Base-by-base conservation (phyloP, 306 rosid genomes). In the Castanea mollissima region DNA sequence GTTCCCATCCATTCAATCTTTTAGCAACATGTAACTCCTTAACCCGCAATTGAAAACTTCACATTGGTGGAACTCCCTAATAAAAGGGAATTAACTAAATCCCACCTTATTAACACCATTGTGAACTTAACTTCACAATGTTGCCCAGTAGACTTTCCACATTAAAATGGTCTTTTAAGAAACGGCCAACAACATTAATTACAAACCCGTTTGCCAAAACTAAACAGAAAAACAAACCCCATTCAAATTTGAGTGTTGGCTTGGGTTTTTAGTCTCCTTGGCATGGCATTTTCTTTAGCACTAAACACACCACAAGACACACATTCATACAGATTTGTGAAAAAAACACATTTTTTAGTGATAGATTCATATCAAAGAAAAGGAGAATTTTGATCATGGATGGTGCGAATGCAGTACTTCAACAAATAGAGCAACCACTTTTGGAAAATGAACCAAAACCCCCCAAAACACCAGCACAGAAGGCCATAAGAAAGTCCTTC, bases 401-500 rank as follows among this genome's bases (percentile, higher is more conserved):
- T 78, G 80, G 70, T 57, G 55, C 58, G 20, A 23, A 19, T 21
- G 58, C 72, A 55, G 44, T 3, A 55, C 4, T 69, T 1, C n/a
- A 23, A 76, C 76, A 76, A 69, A 15, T 64, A 14, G 74, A 51
- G 58, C 84, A 83, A 63, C 89, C 88, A 69, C 76, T 91, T 15
- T 16, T 89, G 58, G 87, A 81, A 83, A 81, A 77, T 6, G 0
- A 65, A 62, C 32, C 79, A 1, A 92, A 82, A 76, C 63, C 34
- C 0, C 56, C 78, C 1, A 92, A 92, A 81, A 92, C 90, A n/a
- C 72, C 92, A 6, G 52, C 87, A 5, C 94, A 88, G 12, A 91
- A 83, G 55, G 90, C 89, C 38, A 76, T 89, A 7, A 83, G 94
- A 78, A 93, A 89, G 76, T 76, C 94, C 8, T 89, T 93, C 85